Evolutionary conservation across 176 grass and related monocot genomes (phyloP).

Genomic region (Aegilops sharonensis): DNA sequence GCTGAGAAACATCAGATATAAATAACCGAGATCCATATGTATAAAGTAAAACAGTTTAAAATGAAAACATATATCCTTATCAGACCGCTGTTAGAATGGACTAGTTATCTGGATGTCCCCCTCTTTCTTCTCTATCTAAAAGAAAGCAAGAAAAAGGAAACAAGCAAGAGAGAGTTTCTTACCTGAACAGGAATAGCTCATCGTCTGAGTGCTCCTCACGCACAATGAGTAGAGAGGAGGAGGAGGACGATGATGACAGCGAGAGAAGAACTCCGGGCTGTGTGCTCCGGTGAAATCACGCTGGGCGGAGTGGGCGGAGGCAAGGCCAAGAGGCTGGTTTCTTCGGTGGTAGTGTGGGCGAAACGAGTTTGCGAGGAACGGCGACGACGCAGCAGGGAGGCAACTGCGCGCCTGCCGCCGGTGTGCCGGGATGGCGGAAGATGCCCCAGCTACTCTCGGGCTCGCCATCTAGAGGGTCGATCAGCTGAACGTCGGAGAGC

Average conservation of each 20-base stretch:
- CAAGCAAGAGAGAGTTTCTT: neutral
- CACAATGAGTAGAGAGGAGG: neutral
- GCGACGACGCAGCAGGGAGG: neutral
- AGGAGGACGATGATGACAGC: neutral
- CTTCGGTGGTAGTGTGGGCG: neutral
- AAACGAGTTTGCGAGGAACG: neutral
- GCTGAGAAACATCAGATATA: too few relatives aligned
- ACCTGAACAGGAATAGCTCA: neutral
- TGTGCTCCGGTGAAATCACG: neutral
- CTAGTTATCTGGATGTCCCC: too few relatives aligned
- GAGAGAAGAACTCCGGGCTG: neutral
- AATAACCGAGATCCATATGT: too few relatives aligned
- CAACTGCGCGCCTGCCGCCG: too few relatives aligned
- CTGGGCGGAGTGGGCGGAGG: neutral
- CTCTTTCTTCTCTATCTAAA: too few relatives aligned
- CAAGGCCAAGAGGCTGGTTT: neutral
- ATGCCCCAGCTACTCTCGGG: too few relatives aligned
- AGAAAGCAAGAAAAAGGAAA: neutral
- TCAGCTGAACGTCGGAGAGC: too few relatives aligned
- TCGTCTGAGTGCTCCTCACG: neutral
- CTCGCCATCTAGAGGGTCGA: too few relatives aligned
- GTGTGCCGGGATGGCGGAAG: too few relatives aligned
- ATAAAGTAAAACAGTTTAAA: too few relatives aligned
- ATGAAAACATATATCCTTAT: too few relatives aligned
- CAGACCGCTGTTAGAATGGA: too few relatives aligned